Percentiles rank a stretch among this genome's conserved stretches.
These are phyloP conservation scores for Phytophthora rubi DNA, from an alignment of 352 stramenopile species.

Conservation along the genomic window DNA sequence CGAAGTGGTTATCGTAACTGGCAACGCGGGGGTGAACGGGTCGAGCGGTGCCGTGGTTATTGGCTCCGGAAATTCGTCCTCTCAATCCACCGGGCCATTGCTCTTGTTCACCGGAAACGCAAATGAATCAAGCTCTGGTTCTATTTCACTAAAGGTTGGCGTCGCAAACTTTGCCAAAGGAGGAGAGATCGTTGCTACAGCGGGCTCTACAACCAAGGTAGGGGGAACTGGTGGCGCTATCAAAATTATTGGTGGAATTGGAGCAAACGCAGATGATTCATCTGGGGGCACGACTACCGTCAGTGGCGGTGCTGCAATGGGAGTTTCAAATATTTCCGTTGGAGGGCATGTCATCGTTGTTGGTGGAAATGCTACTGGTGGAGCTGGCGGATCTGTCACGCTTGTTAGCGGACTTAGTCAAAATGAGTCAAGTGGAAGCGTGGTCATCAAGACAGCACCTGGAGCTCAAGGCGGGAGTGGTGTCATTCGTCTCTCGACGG, in stretches of 20 bases:
- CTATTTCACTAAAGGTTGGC: conserved; percentile 51
- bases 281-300: conserved; percentile 54
- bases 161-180: conserved; percentile 31
- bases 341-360: conserved; percentile 49
- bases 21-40: conserved; percentile 36
- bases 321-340: conserved; percentile 38
- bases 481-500: conserved; percentile 43
- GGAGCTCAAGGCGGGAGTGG: conserved; percentile 36
- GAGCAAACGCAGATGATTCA: conserved; percentile 39
- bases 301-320: conserved; percentile 46
- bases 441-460: conserved; percentile 39
- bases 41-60: conserved; percentile 64
- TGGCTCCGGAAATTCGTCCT: conserved; percentile 51
- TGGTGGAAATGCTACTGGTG: conserved; percentile 53
- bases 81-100: conserved; percentile 49
- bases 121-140: conserved; percentile 42
- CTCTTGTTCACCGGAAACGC: conserved; percentile 51
- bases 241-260: conserved; percentile 35
- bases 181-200: conserved; percentile 36
- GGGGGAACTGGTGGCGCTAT: conserved; percentile 34
- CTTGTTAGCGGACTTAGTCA: conserved; percentile 55
- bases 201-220: conserved; percentile 41
- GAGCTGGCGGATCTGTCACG: conserved; percentile 49
- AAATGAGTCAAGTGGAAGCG: conserved; percentile 40
- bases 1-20: conserved; percentile 47